Percentiles rank a stretch among this genome's conserved stretches.
phyloP scores from a whole-genome alignment of 441 rosid genomes.

The Mallotus japonicus region DNA sequence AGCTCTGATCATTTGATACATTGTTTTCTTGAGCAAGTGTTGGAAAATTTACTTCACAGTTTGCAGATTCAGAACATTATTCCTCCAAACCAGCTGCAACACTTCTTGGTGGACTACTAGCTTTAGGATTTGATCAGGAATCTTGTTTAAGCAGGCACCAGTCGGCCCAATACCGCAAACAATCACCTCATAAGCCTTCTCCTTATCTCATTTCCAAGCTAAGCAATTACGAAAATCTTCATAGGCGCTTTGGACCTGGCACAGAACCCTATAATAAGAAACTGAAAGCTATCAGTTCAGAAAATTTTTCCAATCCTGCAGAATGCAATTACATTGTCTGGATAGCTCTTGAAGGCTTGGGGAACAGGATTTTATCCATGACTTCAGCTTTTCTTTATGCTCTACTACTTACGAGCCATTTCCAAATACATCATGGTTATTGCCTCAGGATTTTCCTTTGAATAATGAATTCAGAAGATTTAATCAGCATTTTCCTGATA shows the following conservation, averaged over 20 bases:
- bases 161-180: slow-evolving; percentile 35
- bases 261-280: slow-evolving; percentile 26
- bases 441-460: slow-evolving; percentile 50
- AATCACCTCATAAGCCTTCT: slow-evolving; percentile 36
- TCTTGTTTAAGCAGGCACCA: slow-evolving; percentile 44
- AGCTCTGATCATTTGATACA: neutral
- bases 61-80: slow-evolving; percentile 1
- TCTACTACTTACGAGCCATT: slow-evolving; percentile 64
- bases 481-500: slow-evolving; percentile 34
- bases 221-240: slow-evolving; percentile 41
- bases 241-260: slow-evolving; percentile 38
- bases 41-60: too few species aligned
- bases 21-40: neutral
- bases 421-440: slow-evolving; percentile 50
- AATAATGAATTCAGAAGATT: slow-evolving; percentile 33
- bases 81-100: neutral
- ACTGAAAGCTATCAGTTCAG: slow-evolving; percentile 8
- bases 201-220: slow-evolving; percentile 41
- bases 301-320: slow-evolving; percentile 13
- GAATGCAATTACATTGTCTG: slow-evolving; percentile 44
- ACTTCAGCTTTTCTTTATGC: slow-evolving; percentile 65
- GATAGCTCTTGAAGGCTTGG: slow-evolving; percentile 52
- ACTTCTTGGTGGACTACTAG: neutral
- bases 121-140: slow-evolving; percentile 31
- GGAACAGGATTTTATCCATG: slow-evolving; percentile 58